Percentiles rank a stretch among this genome's conserved stretches.
Evolutionary conservation across 768 basidiomycete genomes (phyloP).

Genomic region (Epithele typhae): DNA sequence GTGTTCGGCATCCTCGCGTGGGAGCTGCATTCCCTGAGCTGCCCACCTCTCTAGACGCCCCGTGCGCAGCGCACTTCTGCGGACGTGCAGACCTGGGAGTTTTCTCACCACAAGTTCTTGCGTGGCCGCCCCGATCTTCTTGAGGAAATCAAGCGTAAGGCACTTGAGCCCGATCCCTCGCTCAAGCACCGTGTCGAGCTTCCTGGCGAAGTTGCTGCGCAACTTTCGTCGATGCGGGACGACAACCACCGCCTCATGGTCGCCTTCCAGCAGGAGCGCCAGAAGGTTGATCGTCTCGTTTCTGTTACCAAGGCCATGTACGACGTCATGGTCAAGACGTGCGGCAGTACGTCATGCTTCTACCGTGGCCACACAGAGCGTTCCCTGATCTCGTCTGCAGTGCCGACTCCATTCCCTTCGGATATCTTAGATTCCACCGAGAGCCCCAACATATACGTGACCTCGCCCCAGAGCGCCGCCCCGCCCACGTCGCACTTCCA

Average conservation of each 20-base stretch:
- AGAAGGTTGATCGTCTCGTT: constrained; percentile 58
- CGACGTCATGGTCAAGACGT: constrained; percentile 55
- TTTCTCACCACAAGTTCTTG: constrained; percentile 83
- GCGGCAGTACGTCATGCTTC: constrained; percentile 38
- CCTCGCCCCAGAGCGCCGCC: constrained; percentile 50
- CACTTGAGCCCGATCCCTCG: constrained; percentile 73
- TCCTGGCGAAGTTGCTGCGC: constrained; percentile 71
- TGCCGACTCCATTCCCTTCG: constrained; percentile 32
- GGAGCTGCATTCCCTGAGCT: not conserved
- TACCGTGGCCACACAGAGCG: too few relatives aligned
- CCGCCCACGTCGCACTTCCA: constrained; percentile 32
- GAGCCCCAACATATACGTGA: constrained; percentile 69
- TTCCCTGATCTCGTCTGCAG: constrained; percentile 17
- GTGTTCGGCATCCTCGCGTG: not conserved
- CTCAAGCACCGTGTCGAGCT: constrained; percentile 72
- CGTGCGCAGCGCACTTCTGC: constrained; percentile 78
- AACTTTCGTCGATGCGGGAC: constrained; percentile 65
- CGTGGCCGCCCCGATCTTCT: constrained; percentile 76
- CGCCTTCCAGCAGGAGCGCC: constrained; percentile 49
- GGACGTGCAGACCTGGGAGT: constrained; percentile 84
- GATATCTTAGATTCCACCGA: constrained; percentile 52
- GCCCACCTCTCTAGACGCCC: constrained; percentile 57
- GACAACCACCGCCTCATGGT: constrained; percentile 62
- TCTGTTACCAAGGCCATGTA: constrained; percentile 56
- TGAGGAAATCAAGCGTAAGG: constrained; percentile 85